These are phyloP conservation scores for Trapa bicornis DNA, from an alignment of 345 rosid genomes.

Conservation along the genomic window DNA sequence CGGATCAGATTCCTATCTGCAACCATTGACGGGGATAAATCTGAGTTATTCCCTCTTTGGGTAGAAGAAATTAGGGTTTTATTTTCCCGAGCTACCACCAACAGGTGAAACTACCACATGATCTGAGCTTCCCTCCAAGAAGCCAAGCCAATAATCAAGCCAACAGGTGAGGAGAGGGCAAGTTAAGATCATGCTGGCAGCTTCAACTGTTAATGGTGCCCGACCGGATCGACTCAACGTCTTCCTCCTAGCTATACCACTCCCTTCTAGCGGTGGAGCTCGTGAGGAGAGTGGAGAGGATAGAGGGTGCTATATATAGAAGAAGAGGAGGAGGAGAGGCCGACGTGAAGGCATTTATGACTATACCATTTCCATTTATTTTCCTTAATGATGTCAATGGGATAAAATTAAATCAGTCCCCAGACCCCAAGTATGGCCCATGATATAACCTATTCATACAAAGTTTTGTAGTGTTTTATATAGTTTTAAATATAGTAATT, in stretches of 20 bases:
- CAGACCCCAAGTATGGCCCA: too few species aligned
- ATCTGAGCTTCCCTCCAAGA: constrained; percentile 21
- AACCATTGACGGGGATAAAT: neutral
- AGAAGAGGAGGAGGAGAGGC: constrained; percentile 13
- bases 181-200: constrained; percentile 99
- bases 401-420: too few species aligned
- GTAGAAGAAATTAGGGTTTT: constrained; percentile 9
- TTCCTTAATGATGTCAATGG: neutral
- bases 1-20: neutral
- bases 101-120: constrained; percentile 17
- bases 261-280: neutral
- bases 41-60: neutral
- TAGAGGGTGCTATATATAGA: constrained; percentile 8
- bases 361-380: neutral
- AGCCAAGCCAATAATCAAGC: neutral
- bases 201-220: constrained; percentile 78
- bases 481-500: too few species aligned
- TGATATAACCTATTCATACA: too few species aligned
- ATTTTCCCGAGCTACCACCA: constrained; percentile 10
- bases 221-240: constrained; percentile 8
- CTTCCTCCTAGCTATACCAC: neutral
- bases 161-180: neutral
- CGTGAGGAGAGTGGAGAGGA: constrained; percentile 6
- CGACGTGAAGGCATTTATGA: neutral
- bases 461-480: too few species aligned